These are phyloP conservation scores for Candida manassasensis DNA, from an alignment of 805 yeast species.

Conservation along the genomic window DNA sequence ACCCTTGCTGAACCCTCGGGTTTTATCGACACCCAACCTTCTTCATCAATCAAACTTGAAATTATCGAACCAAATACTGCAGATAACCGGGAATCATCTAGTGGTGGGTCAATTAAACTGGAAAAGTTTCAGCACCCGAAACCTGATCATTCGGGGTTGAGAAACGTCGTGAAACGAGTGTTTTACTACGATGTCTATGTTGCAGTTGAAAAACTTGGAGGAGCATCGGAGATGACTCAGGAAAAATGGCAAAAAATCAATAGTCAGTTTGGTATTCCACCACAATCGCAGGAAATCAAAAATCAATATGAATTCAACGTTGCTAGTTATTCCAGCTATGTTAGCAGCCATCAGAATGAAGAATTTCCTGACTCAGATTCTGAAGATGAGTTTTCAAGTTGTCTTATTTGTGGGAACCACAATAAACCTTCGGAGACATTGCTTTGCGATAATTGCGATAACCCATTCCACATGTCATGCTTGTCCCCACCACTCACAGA, in stretches of 20 bases:
- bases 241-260: constrained; percentile 22
- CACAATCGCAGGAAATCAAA: constrained; percentile 13
- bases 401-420: constrained; percentile 45
- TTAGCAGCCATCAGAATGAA: constrained; percentile 20
- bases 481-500: constrained; percentile 49
- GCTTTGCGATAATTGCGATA: constrained; percentile 72
- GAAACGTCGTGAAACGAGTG: constrained; percentile 9
- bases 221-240: constrained; percentile 12
- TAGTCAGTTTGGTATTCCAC: constrained; percentile 17
- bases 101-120: background rate
- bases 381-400: constrained; percentile 33
- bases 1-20: background rate
- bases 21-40: background rate
- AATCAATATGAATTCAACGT: constrained; percentile 22
- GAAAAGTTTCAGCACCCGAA: background rate
- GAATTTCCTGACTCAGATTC: constrained; percentile 31
- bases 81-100: background rate
- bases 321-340: constrained; percentile 29
- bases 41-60: background rate
- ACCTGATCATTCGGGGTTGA: background rate
- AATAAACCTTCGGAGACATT: constrained; percentile 45
- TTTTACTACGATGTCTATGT: constrained; percentile 38
- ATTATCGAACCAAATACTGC: background rate
- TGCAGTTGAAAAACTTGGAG: constrained; percentile 25
- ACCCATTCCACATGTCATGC: constrained; percentile 63